Evolutionary conservation across 495 filamentous ascomycete species (phyloP).

Genomic region (Elasticomyces elasticus): DNA sequence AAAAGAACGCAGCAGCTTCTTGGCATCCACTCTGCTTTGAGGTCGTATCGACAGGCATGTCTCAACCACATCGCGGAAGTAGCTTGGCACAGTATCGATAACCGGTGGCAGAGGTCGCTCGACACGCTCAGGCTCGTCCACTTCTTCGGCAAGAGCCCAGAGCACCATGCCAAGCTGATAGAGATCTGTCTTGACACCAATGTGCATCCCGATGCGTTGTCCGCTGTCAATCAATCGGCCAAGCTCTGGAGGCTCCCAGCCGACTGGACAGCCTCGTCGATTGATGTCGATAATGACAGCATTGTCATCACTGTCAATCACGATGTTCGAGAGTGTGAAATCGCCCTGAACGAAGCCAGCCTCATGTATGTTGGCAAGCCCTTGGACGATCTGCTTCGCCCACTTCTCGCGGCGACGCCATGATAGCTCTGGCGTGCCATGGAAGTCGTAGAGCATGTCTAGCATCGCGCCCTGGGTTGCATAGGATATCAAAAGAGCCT

Average conservation of each 20-base stretch:
- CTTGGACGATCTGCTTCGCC: constrained; percentile 86
- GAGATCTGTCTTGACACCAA: constrained; percentile 93
- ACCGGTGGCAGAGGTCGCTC: constrained; percentile 51
- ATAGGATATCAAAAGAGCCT: constrained; percentile 82
- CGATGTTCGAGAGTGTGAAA: constrained; percentile 94
- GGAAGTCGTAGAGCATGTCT: constrained; percentile 76
- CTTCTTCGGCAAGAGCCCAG: constrained; percentile 78
- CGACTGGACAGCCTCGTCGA: constrained; percentile 85
- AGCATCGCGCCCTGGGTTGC: constrained; percentile 80
- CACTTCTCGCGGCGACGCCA: constrained; percentile 77
- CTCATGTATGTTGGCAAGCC: constrained; percentile 87
- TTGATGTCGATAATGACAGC: constrained; percentile 99
- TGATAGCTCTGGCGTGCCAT: constrained; percentile 41
- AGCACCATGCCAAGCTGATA: constrained; percentile 96
- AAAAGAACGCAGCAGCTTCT: constrained; percentile 24
- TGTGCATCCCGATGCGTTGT: constrained; percentile 94
- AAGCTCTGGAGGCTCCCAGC: constrained; percentile 96
- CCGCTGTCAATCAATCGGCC: constrained; percentile 77
- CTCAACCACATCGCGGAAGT: constrained; percentile 25
- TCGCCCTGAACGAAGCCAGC: constrained; percentile 96
- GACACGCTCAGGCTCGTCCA: constrained; percentile 81
- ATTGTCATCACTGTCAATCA: constrained; percentile 73
- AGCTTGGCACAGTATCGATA: constrained; percentile 16
- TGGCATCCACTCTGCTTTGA: constrained; percentile 22
- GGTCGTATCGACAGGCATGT: constrained; percentile 26